Percentiles rank a stretch among this genome's conserved stretches.
Evolutionary conservation across 345 rosid species (phyloP).

Genomic region (Bruguiera sexangula): DNA sequence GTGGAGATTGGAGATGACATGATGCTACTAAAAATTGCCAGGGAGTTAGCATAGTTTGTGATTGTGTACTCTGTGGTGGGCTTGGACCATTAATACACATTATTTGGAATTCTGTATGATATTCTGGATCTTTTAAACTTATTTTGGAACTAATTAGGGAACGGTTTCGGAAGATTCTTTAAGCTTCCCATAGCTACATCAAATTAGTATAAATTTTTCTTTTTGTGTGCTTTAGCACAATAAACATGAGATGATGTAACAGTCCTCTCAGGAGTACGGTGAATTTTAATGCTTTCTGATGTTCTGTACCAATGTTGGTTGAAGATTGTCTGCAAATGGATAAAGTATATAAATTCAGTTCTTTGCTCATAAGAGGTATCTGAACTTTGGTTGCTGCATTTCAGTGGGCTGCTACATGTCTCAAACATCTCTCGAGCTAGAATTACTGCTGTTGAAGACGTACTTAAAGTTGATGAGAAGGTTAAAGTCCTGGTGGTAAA

Average conservation of each 20-base stretch:
- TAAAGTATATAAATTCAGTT: neutral
- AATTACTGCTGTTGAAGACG: conserved; percentile 53
- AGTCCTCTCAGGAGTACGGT: neutral
- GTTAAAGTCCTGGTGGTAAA: conserved; percentile 76
- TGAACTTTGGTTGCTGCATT: conserved; percentile 14
- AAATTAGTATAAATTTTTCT: neutral
- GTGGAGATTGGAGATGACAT: no score
- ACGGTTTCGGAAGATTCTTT: neutral
- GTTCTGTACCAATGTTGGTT: neutral
- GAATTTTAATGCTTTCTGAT: neutral
- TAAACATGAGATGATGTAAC: neutral
- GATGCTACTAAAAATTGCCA: no score
- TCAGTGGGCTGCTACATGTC: conserved; percentile 87
- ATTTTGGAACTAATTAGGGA: neutral
- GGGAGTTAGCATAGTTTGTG: no score
- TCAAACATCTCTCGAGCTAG: conserved; percentile 61
- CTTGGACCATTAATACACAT: neutral
- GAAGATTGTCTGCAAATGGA: neutral
- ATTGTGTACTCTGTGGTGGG: no score
- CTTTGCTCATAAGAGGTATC: conserved; percentile 2
- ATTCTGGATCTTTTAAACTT: neutral
- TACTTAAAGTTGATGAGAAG: conserved; percentile 65
- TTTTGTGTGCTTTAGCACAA: neutral
- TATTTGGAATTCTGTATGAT: neutral
- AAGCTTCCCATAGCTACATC: conserved; percentile 4